These are phyloP conservation scores for Gossypium anomalum DNA, from an alignment of 345 rosid species.

Conservation along the genomic window DNA sequence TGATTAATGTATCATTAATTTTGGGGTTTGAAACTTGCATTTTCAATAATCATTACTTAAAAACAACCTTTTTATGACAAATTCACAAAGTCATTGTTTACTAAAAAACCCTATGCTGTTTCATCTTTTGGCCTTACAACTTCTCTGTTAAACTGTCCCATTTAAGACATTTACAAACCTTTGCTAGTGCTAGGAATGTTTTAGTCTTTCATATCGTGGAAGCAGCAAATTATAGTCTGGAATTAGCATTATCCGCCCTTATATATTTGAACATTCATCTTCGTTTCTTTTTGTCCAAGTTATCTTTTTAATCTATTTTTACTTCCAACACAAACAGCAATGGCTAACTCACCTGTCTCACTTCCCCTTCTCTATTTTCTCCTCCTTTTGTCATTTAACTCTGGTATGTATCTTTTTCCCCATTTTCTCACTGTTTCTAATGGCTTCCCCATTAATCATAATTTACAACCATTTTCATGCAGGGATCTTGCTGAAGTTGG, in stretches of 20 bases:
- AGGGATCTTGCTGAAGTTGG: constrained; percentile 7
- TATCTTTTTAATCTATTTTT: neutral
- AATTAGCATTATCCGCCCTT: constrained; percentile 1
- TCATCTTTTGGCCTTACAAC: neutral
- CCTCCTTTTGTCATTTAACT: neutral
- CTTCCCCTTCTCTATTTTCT: constrained; percentile 9
- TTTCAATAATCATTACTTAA: neutral
- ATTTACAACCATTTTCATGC: neutral
- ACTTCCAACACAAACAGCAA: neutral
- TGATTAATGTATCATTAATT: neutral
- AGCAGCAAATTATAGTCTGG: neutral
- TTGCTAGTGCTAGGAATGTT: neutral
- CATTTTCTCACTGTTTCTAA: neutral
- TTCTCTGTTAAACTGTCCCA: neutral
- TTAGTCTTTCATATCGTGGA: neutral
- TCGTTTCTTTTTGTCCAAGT: neutral
- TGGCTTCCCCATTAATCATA: neutral
- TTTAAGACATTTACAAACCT: neutral
- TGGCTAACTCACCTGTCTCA: constrained; percentile 2
- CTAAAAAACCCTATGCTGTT: neutral
- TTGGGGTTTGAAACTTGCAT: neutral
- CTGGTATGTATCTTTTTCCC: neutral
- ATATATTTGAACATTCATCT: constrained; percentile 1
- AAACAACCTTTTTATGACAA: neutral
- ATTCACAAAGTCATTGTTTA: neutral